phyloP scores from a whole-genome alignment of 2,329 filamentous ascomycete species.

The Orbilia quercus region DNA sequence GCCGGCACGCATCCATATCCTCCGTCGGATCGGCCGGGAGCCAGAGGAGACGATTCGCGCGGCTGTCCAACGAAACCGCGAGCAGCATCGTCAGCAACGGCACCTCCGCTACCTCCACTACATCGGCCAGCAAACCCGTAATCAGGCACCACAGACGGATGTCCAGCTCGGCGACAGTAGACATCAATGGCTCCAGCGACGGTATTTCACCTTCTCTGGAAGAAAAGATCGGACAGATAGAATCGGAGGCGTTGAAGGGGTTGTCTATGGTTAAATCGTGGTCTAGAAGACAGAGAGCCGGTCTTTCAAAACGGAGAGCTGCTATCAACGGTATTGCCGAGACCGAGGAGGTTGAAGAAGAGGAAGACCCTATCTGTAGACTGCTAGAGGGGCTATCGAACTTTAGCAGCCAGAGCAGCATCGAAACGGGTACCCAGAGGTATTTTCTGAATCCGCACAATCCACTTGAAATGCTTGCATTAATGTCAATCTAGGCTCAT shows the following conservation, averaged over 20 bases:
- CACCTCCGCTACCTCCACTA: conserved; percentile 44
- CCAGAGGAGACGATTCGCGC: conserved; percentile 47
- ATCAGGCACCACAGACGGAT: conserved; percentile 50
- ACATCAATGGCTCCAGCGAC: conserved; percentile 60
- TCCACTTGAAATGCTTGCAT: conserved; percentile 1
- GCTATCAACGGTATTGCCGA: conserved; percentile 74
- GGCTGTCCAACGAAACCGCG: conserved; percentile 48
- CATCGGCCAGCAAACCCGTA: conserved; percentile 38
- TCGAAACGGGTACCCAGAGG: conserved; percentile 79
- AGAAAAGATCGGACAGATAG: conserved; percentile 77
- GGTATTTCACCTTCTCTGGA: conserved; percentile 73
- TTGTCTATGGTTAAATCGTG: conserved; percentile 55
- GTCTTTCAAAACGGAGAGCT: conserved; percentile 66
- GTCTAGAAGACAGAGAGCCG: conserved; percentile 49
- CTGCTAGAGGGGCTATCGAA: conserved; percentile 77
- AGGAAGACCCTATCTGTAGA: conserved; percentile 70
- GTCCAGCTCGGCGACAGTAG: conserved; percentile 40
- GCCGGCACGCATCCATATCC: conserved; percentile 49
- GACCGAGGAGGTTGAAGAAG: conserved; percentile 65
- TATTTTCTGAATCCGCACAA: too few relatives aligned
- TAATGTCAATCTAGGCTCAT: conserved; percentile 69
- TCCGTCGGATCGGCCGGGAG: conserved; percentile 51
- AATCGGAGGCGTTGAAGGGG: conserved; percentile 64
- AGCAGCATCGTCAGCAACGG: conserved; percentile 54
- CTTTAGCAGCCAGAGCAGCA: conserved; percentile 76